phyloP scores from a whole-genome alignment of 1,139 yeast species.

The Diutina rugosa region DNA sequence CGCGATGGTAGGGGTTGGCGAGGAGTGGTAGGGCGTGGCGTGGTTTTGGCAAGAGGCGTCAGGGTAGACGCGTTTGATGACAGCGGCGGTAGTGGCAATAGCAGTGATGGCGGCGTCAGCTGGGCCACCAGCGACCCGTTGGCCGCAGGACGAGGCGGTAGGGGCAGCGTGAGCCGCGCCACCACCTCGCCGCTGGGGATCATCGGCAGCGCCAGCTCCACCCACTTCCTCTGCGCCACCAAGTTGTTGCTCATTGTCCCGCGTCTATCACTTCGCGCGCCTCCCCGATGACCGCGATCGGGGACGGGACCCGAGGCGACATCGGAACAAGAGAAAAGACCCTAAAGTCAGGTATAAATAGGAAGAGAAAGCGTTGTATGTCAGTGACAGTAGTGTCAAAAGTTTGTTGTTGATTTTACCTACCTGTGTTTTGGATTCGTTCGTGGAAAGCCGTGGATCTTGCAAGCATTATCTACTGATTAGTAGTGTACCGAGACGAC shows the following conservation, averaged over 20 bases:
- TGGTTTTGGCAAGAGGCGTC: not conserved
- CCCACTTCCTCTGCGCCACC: conserved; percentile 1
- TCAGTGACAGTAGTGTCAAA: too few relatives aligned
- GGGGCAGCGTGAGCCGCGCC: not conserved
- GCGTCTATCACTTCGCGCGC: too few relatives aligned
- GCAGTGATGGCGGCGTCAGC: not conserved
- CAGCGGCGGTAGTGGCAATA: not conserved
- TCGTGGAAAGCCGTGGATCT: too few relatives aligned
- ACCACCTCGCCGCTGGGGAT: not conserved
- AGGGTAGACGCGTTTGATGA: not conserved
- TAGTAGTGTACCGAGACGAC: too few relatives aligned
- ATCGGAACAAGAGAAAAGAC: too few relatives aligned
- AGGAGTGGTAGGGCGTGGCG: not conserved
- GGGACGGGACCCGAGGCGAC: not conserved
- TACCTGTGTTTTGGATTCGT: too few relatives aligned
- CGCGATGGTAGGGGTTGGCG: not conserved
- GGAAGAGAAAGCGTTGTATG: too few relatives aligned
- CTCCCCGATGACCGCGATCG: not conserved
- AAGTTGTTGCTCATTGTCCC: not conserved
- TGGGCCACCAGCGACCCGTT: not conserved
- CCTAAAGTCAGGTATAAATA: too few relatives aligned
- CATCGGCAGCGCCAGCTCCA: not conserved
- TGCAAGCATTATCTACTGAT: too few relatives aligned
- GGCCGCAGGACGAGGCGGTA: not conserved
- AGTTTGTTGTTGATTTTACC: too few relatives aligned